A percentile compares a stretch with the other conserved stretches of the same genome.
These are phyloP conservation scores for Kodamaea alishanica DNA, from an alignment of 1,139 yeast genomes.

Conservation along the genomic window DNA sequence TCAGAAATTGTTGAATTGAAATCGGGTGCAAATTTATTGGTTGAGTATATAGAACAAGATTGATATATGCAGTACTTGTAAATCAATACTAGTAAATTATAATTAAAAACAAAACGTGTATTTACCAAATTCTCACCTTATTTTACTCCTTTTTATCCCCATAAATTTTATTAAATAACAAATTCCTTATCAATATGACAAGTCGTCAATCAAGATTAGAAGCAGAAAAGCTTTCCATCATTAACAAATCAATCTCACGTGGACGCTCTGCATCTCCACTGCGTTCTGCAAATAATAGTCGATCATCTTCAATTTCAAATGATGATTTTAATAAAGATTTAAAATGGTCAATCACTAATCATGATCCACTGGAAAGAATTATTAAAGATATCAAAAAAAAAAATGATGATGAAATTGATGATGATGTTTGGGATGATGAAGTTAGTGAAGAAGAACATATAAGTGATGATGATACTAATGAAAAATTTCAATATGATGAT, in stretches of 20 bases:
- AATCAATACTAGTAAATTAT: neutral
- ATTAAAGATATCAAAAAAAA: conserved; percentile 12
- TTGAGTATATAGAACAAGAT: conserved; percentile 26
- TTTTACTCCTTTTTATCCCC: too few species aligned
- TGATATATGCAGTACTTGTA: neutral
- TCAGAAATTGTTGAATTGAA: conserved; percentile 26
- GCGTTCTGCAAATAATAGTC: conserved; percentile 24
- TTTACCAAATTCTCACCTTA: neutral
- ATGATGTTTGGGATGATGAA: conserved; percentile 36
- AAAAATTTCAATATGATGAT: conserved; percentile 58
- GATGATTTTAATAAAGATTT: conserved; percentile 39
- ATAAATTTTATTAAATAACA: neutral
- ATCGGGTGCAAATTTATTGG: conserved; percentile 40
- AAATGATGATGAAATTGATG: conserved; percentile 19
- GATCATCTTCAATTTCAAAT: conserved; percentile 38
- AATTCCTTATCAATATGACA: conserved; percentile 20
- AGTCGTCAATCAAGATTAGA: conserved; percentile 40
- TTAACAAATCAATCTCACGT: conserved; percentile 38
- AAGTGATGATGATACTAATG: conserved; percentile 57
- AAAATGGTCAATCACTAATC: conserved; percentile 48
- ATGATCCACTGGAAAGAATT: conserved; percentile 60
- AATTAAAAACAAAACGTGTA: neutral
- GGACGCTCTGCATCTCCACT: conserved; percentile 42
- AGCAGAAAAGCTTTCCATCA: conserved; percentile 43
- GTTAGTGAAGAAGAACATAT: conserved; percentile 64